A percentile compares a stretch with the other conserved stretches of the same genome.
phyloP scores from a whole-genome alignment of 495 filamentous ascomycete genomes.

The Usnea hakonensis region DNA sequence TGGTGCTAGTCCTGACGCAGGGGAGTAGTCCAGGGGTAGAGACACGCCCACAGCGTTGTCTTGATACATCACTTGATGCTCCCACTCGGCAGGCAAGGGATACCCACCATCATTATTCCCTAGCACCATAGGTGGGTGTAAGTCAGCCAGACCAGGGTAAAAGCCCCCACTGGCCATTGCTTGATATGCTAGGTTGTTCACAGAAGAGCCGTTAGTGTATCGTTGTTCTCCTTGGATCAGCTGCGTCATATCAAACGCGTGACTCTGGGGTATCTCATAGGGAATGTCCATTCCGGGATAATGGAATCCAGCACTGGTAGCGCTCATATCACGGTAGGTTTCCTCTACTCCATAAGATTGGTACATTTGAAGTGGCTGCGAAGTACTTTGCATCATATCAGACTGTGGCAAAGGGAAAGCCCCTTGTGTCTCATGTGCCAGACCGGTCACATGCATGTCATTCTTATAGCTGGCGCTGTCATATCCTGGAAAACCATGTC shows the following conservation, averaged over 20 bases:
- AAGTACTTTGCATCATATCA: slow-evolving; percentile 17
- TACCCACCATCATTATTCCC: slow-evolving; percentile 3
- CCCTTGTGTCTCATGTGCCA: slow-evolving; percentile 5
- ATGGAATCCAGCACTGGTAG: slow-evolving; percentile 11
- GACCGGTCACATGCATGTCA: slow-evolving; percentile 4
- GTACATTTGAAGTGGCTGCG: slow-evolving; percentile 9
- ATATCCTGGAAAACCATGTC: slow-evolving; percentile 4
- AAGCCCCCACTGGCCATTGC: background rate
- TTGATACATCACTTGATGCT: slow-evolving; percentile 6
- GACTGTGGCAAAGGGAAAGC: slow-evolving; percentile 17
- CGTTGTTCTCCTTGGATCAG: slow-evolving; percentile 2
- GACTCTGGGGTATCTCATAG: slow-evolving; percentile 6
- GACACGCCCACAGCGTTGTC: slow-evolving; percentile 6
- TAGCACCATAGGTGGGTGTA: slow-evolving; percentile 10
- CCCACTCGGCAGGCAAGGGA: slow-evolving; percentile 10
- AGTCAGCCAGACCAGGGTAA: background rate
- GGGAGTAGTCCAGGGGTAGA: slow-evolving; percentile 17
- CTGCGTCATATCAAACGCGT: slow-evolving; percentile 4
- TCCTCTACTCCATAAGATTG: slow-evolving; percentile 16
- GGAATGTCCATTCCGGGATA: slow-evolving; percentile 9
- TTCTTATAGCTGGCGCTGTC: slow-evolving; percentile 4
- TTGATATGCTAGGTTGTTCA: background rate
- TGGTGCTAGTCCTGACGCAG: slow-evolving; percentile 13
- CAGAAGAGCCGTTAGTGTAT: slow-evolving; percentile 1
- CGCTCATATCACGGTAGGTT: slow-evolving; percentile 6